phyloP scores from a whole-genome alignment of 2,329 filamentous ascomycete species.

The Aspergillus flavus region DNA sequence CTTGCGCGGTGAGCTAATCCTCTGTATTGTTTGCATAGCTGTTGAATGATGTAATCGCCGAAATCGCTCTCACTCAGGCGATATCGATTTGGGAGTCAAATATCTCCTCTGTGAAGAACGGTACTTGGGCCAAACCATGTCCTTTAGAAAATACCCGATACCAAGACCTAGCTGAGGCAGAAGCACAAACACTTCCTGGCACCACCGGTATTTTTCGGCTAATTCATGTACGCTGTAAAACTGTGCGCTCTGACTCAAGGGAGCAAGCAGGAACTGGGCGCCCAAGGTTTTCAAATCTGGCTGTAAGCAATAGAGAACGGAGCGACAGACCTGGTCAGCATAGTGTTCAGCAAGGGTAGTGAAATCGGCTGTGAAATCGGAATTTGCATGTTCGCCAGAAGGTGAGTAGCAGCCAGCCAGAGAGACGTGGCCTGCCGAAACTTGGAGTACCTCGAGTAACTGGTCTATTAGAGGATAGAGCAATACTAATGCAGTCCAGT shows the following conservation, averaged over 20 bases:
- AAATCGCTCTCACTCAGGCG: background rate
- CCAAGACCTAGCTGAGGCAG: conserved; percentile 19
- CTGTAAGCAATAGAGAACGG: conserved; percentile 21
- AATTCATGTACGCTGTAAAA: conserved; percentile 19
- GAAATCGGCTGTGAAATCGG: conserved; percentile 10
- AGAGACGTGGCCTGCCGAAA: conserved; percentile 2
- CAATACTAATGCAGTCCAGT: conserved; percentile 20
- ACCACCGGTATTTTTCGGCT: conserved; percentile 21
- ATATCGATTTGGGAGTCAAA: background rate
- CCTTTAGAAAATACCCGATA: conserved; percentile 22
- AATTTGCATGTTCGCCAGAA: background rate
- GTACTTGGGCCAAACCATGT: conserved; percentile 26
- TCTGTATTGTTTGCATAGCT: background rate
- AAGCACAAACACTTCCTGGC: conserved; percentile 21
- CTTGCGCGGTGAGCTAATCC: background rate
- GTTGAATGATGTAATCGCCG: background rate
- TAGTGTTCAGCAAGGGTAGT: conserved; percentile 21
- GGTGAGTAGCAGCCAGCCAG: conserved; percentile 4
- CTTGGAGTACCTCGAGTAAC: conserved; percentile 14
- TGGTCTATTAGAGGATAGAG: conserved; percentile 26
- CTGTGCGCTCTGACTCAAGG: conserved; percentile 24
- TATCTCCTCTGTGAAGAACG: conserved; percentile 11
- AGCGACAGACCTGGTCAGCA: conserved; percentile 23
- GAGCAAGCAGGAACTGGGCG: conserved; percentile 19
- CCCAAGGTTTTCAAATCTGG: conserved; percentile 25